Base-by-base conservation (phyloP, 2,329 filamentous ascomycete genomes). In the Fusarium siculi region DNA sequence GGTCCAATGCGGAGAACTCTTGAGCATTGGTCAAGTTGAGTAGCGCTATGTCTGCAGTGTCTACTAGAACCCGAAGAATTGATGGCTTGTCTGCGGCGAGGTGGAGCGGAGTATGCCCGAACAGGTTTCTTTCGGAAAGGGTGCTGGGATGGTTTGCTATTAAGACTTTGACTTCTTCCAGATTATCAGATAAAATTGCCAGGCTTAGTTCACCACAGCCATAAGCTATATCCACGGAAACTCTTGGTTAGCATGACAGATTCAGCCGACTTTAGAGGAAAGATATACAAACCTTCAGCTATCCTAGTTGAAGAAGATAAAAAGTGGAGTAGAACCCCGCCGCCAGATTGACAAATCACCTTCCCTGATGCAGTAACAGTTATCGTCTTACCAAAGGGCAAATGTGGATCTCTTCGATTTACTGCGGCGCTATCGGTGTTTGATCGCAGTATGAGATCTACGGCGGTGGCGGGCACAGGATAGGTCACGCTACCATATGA, bases 151-250 rank as follows among this genome's bases (percentile, higher is more conserved):
- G 21, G 0, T 23, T 23, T 1, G 9, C 3, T 11, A 18, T 14
- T 0, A 49, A 4, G 0, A 4, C 0, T n/a, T 32, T 18, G 10
- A 32, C 28, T 18, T 49, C 10, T 9, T 12, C 28, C 7, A 32
- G 9, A 12, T 49, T 18, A 7, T 49, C 9, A 1, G 46, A 32
- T 9, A 49, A 5, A 1, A 49, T 9, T 4, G 46, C 28, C 6
- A 23, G 11, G 1, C 15, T 3, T 2, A 49, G 46, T 4, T 15
- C 9, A 2, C 46, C 46, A 9, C 46, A 49, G 0, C 46, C 15
- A 8, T 32, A 47, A 4, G 44, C 28, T 47, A 14, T 0, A 4
- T 30, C 11, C 30, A 30, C 30, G 30, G 30, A 30, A 36, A 16
- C 34, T 36, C 34, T 16, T 16, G 34, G 34, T 36, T 36, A 36